Base-by-base conservation (phyloP, 2,329 filamentous ascomycete species). In the Aspergillus sclerotialis region DNA sequence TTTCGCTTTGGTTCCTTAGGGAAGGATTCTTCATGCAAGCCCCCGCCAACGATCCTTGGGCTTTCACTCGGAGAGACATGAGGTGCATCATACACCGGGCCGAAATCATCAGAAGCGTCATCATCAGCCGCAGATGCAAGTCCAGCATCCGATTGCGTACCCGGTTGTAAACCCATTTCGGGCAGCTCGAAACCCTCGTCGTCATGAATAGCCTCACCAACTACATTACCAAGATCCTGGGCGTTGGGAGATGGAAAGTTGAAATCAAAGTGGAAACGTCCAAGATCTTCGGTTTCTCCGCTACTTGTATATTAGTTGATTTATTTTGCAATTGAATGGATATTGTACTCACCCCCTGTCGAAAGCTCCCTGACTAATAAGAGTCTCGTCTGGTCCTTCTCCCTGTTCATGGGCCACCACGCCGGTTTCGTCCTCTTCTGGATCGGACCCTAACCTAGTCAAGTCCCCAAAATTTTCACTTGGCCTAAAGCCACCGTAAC, bases 391-490 rank as follows among this genome's bases (percentile, higher is more conserved):
- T n/a, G n/a, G n/a, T n/a, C n/a, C n/a, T 24, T 44, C 48, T 16
- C 48, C 57, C 7, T 55, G 55, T 24, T 55, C 53, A 10, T 64
- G 61, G 15, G 59, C 56, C 10, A 55, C 46, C 17, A 65, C 51
- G 12, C 63, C 50, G 8, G 62, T 58, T 15, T 60, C 67, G 10
- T 47, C 57, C 13, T 37, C 49, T 18, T 65, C 61, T 10, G 43
- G 65, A 1, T 58, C 64, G 9, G 65, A 63, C 33, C 69, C 68
- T 7, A 69, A 39, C 35, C 65, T 59, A 12, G 63, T 67, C 30
- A 67, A 42, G 35, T 70, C 69, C 1, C 58, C 68, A 44, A 75
- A 75, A 36, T 67, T 59, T 38, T 73, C 72, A 44, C 70, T 75
- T 30, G 72, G 50, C 13, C 64, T 53, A 14, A 57, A 50, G 32